Conservation (phyloP, 257 asterid genomes). For the Galeopsis tetrahit region DNA sequence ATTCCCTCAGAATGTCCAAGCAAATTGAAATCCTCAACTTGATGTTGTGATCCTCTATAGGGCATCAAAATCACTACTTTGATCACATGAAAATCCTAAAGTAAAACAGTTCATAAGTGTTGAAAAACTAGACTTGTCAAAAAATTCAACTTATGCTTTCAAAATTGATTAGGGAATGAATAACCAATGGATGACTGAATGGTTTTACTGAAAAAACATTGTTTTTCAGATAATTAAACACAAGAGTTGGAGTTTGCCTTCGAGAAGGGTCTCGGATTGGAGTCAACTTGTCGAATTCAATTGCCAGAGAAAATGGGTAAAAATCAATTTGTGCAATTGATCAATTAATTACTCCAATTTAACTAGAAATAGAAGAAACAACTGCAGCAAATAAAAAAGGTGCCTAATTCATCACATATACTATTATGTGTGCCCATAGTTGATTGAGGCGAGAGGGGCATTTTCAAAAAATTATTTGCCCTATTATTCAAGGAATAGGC, state of each 20-base stretch:
- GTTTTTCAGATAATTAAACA: not conserved
- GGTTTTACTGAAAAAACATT: not conserved
- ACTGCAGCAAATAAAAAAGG: not conserved
- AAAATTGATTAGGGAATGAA: not conserved
- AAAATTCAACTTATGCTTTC: not conserved
- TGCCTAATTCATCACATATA: not conserved
- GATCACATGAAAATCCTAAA: not conserved
- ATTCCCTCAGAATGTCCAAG: not conserved
- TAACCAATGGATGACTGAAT: not conserved
- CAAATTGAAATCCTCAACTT: not conserved
- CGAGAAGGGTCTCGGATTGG: not conserved
- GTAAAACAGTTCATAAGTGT: not conserved
- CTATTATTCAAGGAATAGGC: not conserved
- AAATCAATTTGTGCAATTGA: conserved; percentile 10
- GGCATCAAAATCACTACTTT: not conserved
- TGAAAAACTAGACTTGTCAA: not conserved
- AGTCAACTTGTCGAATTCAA: not conserved
- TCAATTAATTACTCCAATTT: conserved; percentile 5
- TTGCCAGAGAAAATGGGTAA: not conserved
- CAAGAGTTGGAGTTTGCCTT: not conserved
- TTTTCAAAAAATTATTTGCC: not conserved
- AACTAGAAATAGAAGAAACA: conserved; percentile 4
- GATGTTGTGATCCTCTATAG: not conserved
- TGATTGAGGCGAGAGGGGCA: too few relatives aligned
- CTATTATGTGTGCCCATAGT: too few relatives aligned